Evolutionary conservation across 176 grass and related monocot species (phyloP).

Genomic region (Musa beccarii): DNA sequence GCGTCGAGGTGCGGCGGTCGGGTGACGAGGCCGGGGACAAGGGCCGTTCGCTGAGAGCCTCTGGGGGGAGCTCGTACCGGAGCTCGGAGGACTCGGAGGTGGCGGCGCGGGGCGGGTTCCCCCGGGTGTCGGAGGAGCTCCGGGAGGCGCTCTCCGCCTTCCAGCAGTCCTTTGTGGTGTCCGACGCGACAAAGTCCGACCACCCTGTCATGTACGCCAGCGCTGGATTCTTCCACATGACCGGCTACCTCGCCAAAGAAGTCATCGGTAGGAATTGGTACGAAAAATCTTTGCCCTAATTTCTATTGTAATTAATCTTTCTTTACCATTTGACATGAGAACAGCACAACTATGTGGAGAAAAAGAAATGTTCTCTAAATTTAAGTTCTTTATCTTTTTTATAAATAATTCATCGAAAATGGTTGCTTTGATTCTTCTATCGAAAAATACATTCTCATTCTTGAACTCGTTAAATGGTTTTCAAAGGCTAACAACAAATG

Average conservation of each 20-base stretch:
- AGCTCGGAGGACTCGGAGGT: constrained; percentile 21
- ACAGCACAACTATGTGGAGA: no score
- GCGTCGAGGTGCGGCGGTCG: constrained; percentile 46
- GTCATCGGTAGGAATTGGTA: constrained; percentile 81
- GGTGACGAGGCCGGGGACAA: constrained; percentile 8
- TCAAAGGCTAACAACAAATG: no score
- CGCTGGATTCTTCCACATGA: constrained; percentile 85
- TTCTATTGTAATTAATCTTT: neutral
- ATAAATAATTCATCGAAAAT: no score
- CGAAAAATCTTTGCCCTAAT: neutral
- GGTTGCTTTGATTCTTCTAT: no score
- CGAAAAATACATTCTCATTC: no score
- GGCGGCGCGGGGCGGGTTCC: constrained; percentile 22
- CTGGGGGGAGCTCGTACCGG: neutral
- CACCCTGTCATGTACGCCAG: constrained; percentile 91
- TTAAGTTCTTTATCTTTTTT: no score
- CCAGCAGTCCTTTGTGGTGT: constrained; percentile 94
- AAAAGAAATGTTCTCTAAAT: no score
- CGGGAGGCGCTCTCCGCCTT: constrained; percentile 66
- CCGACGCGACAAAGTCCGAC: constrained; percentile 72
- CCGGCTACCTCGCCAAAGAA: constrained; percentile 59
- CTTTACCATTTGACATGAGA: no score
- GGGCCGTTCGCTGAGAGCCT: neutral
- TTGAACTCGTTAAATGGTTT: no score
- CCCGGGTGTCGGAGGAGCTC: constrained; percentile 82